These are phyloP conservation scores for Kondoa malvinella DNA, from an alignment of 768 basidiomycete genomes.

Conservation along the genomic window DNA sequence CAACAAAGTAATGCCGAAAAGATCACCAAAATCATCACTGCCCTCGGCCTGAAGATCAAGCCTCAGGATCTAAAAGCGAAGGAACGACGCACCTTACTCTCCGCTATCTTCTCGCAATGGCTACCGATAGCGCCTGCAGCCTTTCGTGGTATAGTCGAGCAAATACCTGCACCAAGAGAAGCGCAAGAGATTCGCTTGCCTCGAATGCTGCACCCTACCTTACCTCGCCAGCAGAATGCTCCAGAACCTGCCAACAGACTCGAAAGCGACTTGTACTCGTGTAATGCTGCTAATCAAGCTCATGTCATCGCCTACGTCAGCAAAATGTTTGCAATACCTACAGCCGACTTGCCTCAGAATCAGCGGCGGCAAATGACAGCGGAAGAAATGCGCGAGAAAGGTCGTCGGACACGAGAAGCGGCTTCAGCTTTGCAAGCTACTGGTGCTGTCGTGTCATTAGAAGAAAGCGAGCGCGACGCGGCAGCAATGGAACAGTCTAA, in stretches of 20 bases:
- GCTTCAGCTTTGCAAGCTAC: constrained; percentile 13
- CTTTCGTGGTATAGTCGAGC: constrained; percentile 77
- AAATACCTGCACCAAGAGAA: constrained; percentile 69
- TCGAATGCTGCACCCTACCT: constrained; percentile 68
- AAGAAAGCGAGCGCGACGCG: not conserved
- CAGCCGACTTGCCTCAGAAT: constrained; percentile 65
- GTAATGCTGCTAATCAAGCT: constrained; percentile 44
- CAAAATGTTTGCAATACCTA: constrained; percentile 93
- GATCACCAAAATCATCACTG: constrained; percentile 64
- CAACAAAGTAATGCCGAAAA: constrained; percentile 64
- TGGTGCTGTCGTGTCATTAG: constrained; percentile 9
- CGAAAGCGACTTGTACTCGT: constrained; percentile 65
- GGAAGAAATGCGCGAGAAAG: constrained; percentile 60
- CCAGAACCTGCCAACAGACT: constrained; percentile 52
- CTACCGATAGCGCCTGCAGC: constrained; percentile 79
- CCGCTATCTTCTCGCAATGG: constrained; percentile 86
- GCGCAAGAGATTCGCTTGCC: constrained; percentile 74
- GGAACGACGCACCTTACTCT: constrained; percentile 66
- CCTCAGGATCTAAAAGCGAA: constrained; percentile 83
- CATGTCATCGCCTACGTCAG: constrained; percentile 72
- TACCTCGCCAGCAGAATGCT: constrained; percentile 34
- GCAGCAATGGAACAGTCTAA: constrained; percentile 8
- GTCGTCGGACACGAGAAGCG: constrained; percentile 39
- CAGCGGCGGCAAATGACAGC: constrained; percentile 59
- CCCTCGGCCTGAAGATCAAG: constrained; percentile 63